Conservation (phyloP, 139 green algal species). For the Spirogloea muscicola region DNA sequence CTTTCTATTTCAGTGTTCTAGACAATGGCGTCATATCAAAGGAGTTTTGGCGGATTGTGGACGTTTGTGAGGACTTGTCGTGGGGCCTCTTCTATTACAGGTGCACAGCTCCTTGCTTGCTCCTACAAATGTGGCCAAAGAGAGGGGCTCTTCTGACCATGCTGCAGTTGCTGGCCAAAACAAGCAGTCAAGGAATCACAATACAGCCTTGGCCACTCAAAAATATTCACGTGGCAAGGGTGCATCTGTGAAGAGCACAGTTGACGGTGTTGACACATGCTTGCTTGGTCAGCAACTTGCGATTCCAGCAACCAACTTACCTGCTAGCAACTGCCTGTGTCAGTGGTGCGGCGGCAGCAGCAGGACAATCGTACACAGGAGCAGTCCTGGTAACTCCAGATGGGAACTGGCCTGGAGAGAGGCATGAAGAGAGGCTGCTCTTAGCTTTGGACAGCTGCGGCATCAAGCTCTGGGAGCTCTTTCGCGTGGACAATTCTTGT, state of each 20-base stretch:
- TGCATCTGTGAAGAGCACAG: neutral
- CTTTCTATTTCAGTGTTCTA: constrained; percentile 48
- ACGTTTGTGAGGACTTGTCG: constrained; percentile 71
- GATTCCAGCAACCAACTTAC: neutral
- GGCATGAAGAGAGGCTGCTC: constrained; percentile 14
- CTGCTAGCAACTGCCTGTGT: neutral
- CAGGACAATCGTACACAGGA: constrained; percentile 46
- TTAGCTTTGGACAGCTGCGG: constrained; percentile 28
- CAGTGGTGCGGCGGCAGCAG: constrained; percentile 33
- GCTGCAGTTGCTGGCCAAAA: neutral
- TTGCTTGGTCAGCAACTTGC: neutral
- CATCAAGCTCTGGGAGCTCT: constrained; percentile 50
- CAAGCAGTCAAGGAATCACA: too few relatives aligned
- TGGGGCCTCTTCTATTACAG: constrained; percentile 81
- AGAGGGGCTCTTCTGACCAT: neutral
- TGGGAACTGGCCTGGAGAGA: constrained; percentile 31
- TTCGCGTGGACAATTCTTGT: constrained; percentile 25
- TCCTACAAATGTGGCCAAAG: neutral
- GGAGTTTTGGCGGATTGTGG: constrained; percentile 85
- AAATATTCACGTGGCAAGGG: neutral
- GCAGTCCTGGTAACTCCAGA: constrained; percentile 39
- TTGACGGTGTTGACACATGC: neutral
- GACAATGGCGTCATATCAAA: constrained; percentile 89
- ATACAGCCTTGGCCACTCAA: neutral
- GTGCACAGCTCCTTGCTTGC: neutral